Percentiles rank a stretch among this genome's conserved stretches.
phyloP scores from a whole-genome alignment of 192 early-diverging fungal species.

The Gigaspora rosea region DNA sequence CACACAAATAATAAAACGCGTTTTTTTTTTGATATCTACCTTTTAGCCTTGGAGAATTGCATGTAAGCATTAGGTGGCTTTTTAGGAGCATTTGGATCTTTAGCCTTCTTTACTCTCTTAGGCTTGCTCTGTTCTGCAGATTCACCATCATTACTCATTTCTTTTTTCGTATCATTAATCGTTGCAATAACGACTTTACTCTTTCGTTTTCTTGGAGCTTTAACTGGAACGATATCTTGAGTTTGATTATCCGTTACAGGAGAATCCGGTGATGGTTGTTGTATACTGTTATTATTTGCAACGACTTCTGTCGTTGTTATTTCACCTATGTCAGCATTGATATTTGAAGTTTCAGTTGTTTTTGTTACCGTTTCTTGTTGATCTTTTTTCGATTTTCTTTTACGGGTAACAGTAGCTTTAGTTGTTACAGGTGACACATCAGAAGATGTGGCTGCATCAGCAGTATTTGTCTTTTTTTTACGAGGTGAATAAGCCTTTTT shows the following conservation, averaged over 20 bases:
- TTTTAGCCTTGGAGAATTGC: conserved; percentile 41
- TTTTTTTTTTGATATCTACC: conserved; percentile 30
- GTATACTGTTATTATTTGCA: too few relatives aligned
- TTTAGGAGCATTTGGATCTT: conserved; percentile 49
- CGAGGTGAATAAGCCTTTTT: conserved; percentile 8
- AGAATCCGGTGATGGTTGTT: too few relatives aligned
- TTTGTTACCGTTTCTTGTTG: neutral
- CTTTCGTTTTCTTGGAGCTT: conserved; percentile 4
- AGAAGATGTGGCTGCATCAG: neutral
- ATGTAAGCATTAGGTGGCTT: conserved; percentile 45
- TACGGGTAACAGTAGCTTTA: too few relatives aligned
- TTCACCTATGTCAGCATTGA: neutral
- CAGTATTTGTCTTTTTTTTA: neutral
- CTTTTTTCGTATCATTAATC: neutral
- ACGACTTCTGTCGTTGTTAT: neutral
- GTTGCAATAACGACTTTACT: conserved; percentile 2
- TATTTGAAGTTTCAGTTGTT: neutral
- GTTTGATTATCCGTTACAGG: too few relatives aligned
- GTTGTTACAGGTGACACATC: too few relatives aligned
- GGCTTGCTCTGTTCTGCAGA: neutral
- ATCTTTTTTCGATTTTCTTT: too few relatives aligned
- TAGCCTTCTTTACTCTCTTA: conserved; percentile 23
- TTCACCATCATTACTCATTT: neutral
- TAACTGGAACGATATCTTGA: neutral
- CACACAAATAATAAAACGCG: neutral